These are phyloP conservation scores for Naganishia sp. DNA, from an alignment of 1,284 basidiomycete species.

Conservation along the genomic window DNA sequence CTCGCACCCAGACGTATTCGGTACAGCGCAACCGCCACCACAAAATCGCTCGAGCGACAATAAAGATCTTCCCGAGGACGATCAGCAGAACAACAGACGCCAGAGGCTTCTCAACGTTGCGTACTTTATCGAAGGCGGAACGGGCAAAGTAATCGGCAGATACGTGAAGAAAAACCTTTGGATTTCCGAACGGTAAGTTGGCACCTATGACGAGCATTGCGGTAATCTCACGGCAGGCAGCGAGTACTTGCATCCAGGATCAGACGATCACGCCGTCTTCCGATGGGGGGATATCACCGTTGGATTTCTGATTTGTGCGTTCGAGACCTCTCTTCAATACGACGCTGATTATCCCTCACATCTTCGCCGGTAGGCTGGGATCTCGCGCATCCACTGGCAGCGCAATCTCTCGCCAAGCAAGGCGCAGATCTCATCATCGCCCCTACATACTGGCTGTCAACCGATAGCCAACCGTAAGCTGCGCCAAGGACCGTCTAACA, in stretches of 20 bases:
- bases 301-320: constrained; percentile 50
- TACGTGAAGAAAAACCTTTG: constrained; percentile 54
- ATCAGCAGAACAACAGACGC: not conserved
- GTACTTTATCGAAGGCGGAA: constrained; percentile 47
- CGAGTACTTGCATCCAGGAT: constrained; percentile 47
- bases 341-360: not conserved
- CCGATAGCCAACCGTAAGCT: constrained; percentile 51
- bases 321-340: not conserved
- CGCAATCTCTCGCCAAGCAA: constrained; percentile 43
- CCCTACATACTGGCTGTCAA: constrained; percentile 52
- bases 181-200: constrained; percentile 51
- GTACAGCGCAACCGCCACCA: too few species aligned
- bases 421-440: constrained; percentile 51
- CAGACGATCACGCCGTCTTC: constrained; percentile 44
- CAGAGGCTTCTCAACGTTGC: constrained; percentile 44
- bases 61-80: constrained; percentile 28
- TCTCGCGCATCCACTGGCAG: constrained; percentile 47
- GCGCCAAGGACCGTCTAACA: not conserved
- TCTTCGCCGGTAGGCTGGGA: constrained; percentile 48
- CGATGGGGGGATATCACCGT: constrained; percentile 51
- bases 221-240: constrained; percentile 30
- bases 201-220: too few species aligned
- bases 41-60: constrained; percentile 23
- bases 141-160: constrained; percentile 40
- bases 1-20: constrained; percentile 16